phyloP scores from a whole-genome alignment of 805 yeast genomes.

The Jamesozyma lodderae region DNA sequence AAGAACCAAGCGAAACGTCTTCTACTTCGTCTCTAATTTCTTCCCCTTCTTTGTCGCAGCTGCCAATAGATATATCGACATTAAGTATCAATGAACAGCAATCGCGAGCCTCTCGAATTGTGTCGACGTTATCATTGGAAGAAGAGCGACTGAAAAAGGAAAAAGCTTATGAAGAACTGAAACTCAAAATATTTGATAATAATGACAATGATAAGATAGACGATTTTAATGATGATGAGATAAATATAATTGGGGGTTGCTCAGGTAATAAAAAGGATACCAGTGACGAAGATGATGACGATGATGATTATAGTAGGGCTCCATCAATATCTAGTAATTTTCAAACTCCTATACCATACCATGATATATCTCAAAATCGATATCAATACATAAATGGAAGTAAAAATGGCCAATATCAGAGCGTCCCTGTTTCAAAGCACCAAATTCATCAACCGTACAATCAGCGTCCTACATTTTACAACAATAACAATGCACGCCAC shows the following conservation, averaged over 20 bases:
- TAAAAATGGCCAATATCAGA: too few species aligned
- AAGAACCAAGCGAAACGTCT: background rate
- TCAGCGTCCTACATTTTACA: too few species aligned
- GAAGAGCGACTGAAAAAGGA: conserved; percentile 30
- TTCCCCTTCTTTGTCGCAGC: background rate
- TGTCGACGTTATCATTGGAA: conserved; percentile 4
- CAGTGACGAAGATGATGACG: too few species aligned
- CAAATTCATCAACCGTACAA: too few species aligned
- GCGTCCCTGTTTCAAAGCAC: too few species aligned
- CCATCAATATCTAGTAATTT: too few species aligned
- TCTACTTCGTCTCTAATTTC: background rate
- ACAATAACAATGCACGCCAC: too few species aligned
- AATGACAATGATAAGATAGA: conserved; percentile 25
- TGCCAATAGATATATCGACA: background rate
- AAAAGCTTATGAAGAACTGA: conserved; percentile 33
- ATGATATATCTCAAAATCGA: too few species aligned
- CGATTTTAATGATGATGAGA: background rate
- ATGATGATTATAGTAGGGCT: too few species aligned
- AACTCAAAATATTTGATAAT: conserved; percentile 32
- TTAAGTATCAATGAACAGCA: background rate
- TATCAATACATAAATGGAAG: too few species aligned
- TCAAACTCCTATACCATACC: too few species aligned
- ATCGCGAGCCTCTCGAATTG: background rate
- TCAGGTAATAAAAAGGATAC: background rate
- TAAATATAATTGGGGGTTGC: background rate